These are phyloP conservation scores for Lanmaoa pseudosensibilis DNA, from an alignment of 768 basidiomycete species.

Conservation along the genomic window DNA sequence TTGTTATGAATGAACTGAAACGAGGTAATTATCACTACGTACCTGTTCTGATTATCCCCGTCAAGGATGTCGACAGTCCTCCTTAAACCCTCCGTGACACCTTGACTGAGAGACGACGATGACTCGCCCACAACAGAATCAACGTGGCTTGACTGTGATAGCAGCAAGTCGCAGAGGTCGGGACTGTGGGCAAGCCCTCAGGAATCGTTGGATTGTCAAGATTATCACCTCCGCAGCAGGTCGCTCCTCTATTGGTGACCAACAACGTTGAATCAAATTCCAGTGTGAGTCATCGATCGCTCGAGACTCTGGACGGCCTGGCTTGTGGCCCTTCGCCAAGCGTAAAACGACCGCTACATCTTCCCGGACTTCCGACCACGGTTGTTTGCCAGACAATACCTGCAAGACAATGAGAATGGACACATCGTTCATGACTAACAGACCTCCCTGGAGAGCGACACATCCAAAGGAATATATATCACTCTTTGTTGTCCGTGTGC, in stretches of 20 bases:
- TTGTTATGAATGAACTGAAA: too few species aligned
- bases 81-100: too few species aligned
- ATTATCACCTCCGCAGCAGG: not conserved
- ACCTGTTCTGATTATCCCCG: not conserved
- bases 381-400: constrained; percentile 23
- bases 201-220: not conserved
- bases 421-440: not conserved
- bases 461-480: constrained; percentile 31
- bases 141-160: not conserved
- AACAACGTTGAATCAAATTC: constrained; percentile 13
- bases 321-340: not conserved
- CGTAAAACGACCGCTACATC: constrained; percentile 5
- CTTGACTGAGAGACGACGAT: not conserved
- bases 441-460: constrained; percentile 28
- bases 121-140: not conserved
- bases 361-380: constrained; percentile 7
- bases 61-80: not conserved
- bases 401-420: not conserved
- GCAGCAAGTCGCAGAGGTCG: not conserved
- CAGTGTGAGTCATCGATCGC: constrained; percentile 7
- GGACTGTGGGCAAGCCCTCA: not conserved
- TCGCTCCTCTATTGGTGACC: not conserved
- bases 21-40: not conserved
- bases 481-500: constrained; percentile 1
- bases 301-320: constrained; percentile 1